phyloP scores from a whole-genome alignment of 192 early-diverging fungal genomes.

The Backusella psychrophila region DNA sequence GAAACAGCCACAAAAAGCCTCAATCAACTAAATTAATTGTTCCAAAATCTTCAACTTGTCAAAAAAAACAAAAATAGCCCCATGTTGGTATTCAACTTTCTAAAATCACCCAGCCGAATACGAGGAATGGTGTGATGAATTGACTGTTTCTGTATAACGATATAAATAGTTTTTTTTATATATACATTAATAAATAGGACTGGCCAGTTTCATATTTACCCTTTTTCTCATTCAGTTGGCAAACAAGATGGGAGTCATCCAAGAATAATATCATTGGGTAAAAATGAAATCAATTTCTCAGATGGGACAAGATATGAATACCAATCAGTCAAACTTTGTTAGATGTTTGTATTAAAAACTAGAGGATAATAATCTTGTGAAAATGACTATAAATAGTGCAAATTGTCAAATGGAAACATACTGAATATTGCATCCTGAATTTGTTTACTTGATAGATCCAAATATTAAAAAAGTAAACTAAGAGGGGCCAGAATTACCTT shows the following conservation, averaged over 20 bases:
- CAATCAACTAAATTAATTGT: too few relatives aligned
- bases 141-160: background rate
- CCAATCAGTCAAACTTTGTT: background rate
- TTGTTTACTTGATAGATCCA: background rate
- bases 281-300: background rate
- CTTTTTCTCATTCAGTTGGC: background rate
- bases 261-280: background rate
- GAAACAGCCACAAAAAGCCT: too few relatives aligned
- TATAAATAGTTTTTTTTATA: background rate
- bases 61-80: too few relatives aligned
- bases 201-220: background rate
- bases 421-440: too few relatives aligned
- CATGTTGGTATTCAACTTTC: background rate
- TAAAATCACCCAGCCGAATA: background rate
- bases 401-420: background rate
- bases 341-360: background rate
- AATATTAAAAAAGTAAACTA: background rate
- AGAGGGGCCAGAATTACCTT: background rate
- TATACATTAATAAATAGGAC: background rate
- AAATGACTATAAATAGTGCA: too few relatives aligned
- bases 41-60: too few relatives aligned
- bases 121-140: background rate
- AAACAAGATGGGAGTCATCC: too few relatives aligned
- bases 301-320: background rate
- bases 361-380: background rate